Base-by-base conservation (phyloP, 805 yeast species). In the Komagataella kurtzmanii region DNA sequence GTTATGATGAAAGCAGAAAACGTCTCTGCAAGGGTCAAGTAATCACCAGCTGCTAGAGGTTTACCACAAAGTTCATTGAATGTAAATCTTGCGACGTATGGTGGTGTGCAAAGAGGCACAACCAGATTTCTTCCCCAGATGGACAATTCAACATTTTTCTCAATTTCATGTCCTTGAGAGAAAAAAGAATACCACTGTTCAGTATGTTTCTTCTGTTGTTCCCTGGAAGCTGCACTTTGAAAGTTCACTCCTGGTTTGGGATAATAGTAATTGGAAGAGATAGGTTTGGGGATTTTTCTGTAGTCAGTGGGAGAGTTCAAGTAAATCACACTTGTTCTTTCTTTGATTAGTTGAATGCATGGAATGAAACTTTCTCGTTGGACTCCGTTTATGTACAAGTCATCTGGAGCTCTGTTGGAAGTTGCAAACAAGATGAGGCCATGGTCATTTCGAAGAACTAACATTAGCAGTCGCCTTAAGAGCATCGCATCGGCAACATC, bases 401-500 rank as follows among this genome's bases (percentile, higher is more conserved):
- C 97, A 65, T 86, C 93, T 0, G 99, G 99, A 1, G 90, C 90
- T 59, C 99, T 79, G 66, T 93, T 93, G 6, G 97, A 88, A 1
- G 99, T 93, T 24, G 96, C 90, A 71, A 93, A 90, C 7, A 93
- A 68, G 1, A 90, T 81, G 19, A 90, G 82, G 0, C 98, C 98
- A 60, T 85, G 84, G 50, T 83, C 78, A 0, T 82, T 79, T 48
- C 84, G 77, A 52, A 90, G 67, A n/a, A 87, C 72, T 44, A 80
- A 66, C 59, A 80, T 77, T 45, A 88, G 61, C 45, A 90, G 69
- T 50, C 97, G 73, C 56, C 99, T 78, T 46, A 93, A 72, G 40
- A 93, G 73, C 98, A 93, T 93, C 2, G 99, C 99, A 66, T 93
- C 99, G 0, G 98, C 99, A 30, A 93, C 97, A 65, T 93, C 99